Percentiles rank a stretch among this genome's conserved stretches.
These are phyloP conservation scores for Colletotrichum sp. DNA, from an alignment of 2,329 filamentous ascomycete species.

Conservation along the genomic window DNA sequence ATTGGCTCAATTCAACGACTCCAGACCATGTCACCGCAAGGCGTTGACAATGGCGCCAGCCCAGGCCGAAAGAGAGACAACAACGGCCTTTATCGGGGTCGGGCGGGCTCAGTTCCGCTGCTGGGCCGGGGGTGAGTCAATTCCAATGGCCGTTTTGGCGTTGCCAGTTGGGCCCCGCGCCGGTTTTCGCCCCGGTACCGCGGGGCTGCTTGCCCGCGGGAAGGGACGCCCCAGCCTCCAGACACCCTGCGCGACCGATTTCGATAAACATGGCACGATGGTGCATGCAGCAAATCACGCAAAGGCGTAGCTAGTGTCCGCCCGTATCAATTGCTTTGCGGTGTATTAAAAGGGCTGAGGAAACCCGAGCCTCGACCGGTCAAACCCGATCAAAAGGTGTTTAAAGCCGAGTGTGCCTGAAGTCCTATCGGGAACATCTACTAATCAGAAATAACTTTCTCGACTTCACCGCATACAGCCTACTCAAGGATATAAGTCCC, in stretches of 20 bases:
- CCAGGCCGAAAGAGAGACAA: neutral
- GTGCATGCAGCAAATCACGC: neutral
- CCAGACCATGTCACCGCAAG: neutral
- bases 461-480: neutral
- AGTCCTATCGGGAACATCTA: neutral
- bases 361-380: neutral
- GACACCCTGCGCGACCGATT: neutral
- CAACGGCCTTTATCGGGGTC: neutral
- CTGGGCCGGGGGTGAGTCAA: neutral
- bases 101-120: neutral
- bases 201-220: slow-evolving; percentile 14
- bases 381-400: neutral
- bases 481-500: neutral
- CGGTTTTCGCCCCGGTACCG: slow-evolving; percentile 17
- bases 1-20: neutral
- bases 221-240: neutral
- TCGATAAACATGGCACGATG: neutral
- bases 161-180: neutral
- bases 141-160: neutral
- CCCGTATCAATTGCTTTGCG: neutral
- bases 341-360: neutral
- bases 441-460: neutral
- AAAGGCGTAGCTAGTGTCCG: neutral
- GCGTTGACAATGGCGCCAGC: neutral
- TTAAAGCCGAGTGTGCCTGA: neutral